These are phyloP conservation scores for Oryza meyeriana DNA, from an alignment of 176 grass and related monocot genomes.

Conservation along the genomic window DNA sequence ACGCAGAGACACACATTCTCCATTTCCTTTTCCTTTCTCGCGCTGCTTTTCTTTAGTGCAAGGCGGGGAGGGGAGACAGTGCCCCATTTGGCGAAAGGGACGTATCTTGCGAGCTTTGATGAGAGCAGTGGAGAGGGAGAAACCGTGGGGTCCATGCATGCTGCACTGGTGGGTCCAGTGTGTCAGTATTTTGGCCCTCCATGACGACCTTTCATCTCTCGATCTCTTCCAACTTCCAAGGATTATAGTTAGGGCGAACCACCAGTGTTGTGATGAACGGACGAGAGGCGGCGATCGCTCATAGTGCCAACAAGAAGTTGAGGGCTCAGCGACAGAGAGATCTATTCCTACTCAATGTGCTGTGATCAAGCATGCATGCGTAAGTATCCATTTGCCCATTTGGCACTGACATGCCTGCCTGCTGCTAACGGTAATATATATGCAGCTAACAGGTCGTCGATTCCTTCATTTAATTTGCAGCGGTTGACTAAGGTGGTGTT, in stretches of 20 bases:
- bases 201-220: neutral
- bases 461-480: too few species aligned
- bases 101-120: slow-evolving; percentile 23
- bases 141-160: neutral
- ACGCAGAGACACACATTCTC: neutral
- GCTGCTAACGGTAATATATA: too few species aligned
- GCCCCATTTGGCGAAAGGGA: slow-evolving; percentile 52
- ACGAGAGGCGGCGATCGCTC: too few species aligned
- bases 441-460: too few species aligned
- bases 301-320: too few species aligned
- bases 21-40: neutral
- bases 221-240: too few species aligned
- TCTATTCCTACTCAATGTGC: too few species aligned
- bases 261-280: too few species aligned
- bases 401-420: neutral
- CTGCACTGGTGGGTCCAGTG: neutral
- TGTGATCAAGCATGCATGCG: neutral
- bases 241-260: neutral
- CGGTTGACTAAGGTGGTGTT: too few species aligned
- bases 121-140: neutral
- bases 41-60: slow-evolving; percentile 3
- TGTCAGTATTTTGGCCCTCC: neutral
- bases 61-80: neutral
- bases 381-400: neutral
- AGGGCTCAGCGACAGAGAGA: neutral